These are phyloP conservation scores for Plasmodium billcollinsi DNA, from an alignment of 169 alveolate species.

Conservation along the genomic window DNA sequence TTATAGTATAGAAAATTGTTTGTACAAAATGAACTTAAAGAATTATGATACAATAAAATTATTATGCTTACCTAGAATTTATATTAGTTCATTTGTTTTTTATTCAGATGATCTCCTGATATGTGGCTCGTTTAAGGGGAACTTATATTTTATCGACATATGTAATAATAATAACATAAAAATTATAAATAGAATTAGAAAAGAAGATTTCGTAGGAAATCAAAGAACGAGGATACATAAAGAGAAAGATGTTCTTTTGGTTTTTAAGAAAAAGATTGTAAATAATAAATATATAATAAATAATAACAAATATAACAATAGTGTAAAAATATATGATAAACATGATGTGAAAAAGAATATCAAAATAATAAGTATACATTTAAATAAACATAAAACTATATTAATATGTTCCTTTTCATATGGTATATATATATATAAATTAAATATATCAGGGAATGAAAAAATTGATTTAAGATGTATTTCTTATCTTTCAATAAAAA, in stretches of 20 bases:
- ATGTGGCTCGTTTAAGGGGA: conserved; percentile 41
- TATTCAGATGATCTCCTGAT: conserved; percentile 33
- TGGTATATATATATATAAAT: conserved; percentile 20
- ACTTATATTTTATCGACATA: conserved; percentile 29
- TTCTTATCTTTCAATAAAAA: conserved; percentile 1
- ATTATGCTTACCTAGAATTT: conserved; percentile 6
- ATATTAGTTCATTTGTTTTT: conserved; percentile 36
- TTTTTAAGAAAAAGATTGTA: neutral
- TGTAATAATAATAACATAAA: conserved; percentile 18
- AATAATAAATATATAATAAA: neutral
- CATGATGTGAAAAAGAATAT: too few relatives aligned
- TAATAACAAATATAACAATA: neutral
- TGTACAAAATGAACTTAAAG: conserved; percentile 39
- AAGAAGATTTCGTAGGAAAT: conserved; percentile 8
- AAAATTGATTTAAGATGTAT: conserved; percentile 36
- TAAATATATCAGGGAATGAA: conserved; percentile 42
- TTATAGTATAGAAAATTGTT: conserved; percentile 28
- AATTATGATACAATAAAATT: conserved; percentile 30
- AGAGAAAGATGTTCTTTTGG: neutral
- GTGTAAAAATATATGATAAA: neutral
- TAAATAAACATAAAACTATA: conserved; percentile 28
- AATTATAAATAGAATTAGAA: conserved; percentile 20
- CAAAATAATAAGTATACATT: conserved; percentile 25
- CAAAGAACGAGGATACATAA: neutral
- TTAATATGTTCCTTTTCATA: conserved; percentile 19